These are phyloP conservation scores for Juglanconis sp. DNA, from an alignment of 2,329 filamentous ascomycete species.

Conservation along the genomic window DNA sequence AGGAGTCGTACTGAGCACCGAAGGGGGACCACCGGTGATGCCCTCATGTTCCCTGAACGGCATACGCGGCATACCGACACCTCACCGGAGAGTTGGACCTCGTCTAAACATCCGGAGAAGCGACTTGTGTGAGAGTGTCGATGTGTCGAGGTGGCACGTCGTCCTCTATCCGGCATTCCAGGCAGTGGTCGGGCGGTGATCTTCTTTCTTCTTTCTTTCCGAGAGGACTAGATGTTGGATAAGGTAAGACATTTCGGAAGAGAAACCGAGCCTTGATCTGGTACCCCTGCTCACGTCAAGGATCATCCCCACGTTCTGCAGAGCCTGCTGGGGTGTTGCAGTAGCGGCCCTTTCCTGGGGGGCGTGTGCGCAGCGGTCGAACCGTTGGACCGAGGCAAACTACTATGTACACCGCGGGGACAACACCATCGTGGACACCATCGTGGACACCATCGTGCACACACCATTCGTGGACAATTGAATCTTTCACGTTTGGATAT, in stretches of 20 bases:
- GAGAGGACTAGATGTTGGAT: not conserved
- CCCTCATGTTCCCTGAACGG: slow-evolving; percentile 7
- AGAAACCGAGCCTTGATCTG: not conserved
- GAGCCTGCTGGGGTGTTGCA: not conserved
- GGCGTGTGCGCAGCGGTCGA: not conserved
- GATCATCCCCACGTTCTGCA: not conserved
- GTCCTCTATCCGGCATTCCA: slow-evolving; percentile 18
- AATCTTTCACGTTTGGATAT: too few relatives aligned
- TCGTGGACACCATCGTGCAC: too few relatives aligned
- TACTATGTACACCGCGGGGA: too few relatives aligned
- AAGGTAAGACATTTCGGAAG: slow-evolving; percentile 13
- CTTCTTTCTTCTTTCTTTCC: not conserved
- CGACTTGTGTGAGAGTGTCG: not conserved
- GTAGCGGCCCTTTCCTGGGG: too few relatives aligned
- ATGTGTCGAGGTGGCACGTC: slow-evolving; percentile 13
- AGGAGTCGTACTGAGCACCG: slow-evolving; percentile 12
- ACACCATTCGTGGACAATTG: too few relatives aligned
- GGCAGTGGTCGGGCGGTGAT: not conserved
- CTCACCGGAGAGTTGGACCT: slow-evolving; percentile 3
- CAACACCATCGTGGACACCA: too few relatives aligned
- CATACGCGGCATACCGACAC: slow-evolving; percentile 1
- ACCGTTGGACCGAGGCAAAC: too few relatives aligned
- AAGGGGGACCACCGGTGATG: slow-evolving; percentile 8
- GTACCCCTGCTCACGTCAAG: not conserved
- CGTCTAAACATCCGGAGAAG: slow-evolving; percentile 1